phyloP scores from a whole-genome alignment of 1,284 basidiomycete species.

The Flammula alnicola region DNA sequence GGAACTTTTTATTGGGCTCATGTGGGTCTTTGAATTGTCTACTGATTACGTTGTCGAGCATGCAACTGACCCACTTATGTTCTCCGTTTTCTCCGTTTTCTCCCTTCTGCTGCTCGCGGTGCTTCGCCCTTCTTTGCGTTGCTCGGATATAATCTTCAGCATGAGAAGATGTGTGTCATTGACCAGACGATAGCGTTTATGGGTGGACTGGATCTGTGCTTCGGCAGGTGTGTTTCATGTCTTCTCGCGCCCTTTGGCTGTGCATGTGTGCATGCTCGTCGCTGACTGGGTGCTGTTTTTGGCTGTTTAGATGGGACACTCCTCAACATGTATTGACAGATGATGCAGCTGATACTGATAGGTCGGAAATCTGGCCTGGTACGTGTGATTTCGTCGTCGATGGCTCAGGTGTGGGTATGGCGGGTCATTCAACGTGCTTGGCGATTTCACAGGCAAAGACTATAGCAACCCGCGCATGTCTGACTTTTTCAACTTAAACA shows the following conservation, averaged over 20 bases:
- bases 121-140: neutral
- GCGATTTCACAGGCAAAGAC: constrained; percentile 69
- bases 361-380: constrained; percentile 86
- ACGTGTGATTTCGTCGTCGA: constrained; percentile 22
- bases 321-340: constrained; percentile 92
- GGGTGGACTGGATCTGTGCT: constrained; percentile 96
- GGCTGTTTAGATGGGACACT: constrained; percentile 83
- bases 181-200: constrained; percentile 98
- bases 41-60: neutral
- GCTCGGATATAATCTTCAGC: constrained; percentile 50
- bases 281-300: constrained; percentile 1
- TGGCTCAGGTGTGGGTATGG: neutral
- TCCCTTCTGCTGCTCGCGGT: neutral
- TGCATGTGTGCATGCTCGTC: neutral
- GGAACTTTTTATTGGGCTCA: constrained; percentile 99
- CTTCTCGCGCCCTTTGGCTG: neutral
- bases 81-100: constrained; percentile 9
- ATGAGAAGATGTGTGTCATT: constrained; percentile 98
- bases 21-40: constrained; percentile 49
- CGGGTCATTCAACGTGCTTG: neutral
- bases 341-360: constrained; percentile 72
- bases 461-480: constrained; percentile 90
- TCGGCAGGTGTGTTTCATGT: constrained; percentile 68
- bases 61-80: constrained; percentile 5
- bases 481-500: constrained; percentile 89